These are phyloP conservation scores for Diaporthe citrichinensis DNA, from an alignment of 2,329 filamentous ascomycete species.

Conservation along the genomic window DNA sequence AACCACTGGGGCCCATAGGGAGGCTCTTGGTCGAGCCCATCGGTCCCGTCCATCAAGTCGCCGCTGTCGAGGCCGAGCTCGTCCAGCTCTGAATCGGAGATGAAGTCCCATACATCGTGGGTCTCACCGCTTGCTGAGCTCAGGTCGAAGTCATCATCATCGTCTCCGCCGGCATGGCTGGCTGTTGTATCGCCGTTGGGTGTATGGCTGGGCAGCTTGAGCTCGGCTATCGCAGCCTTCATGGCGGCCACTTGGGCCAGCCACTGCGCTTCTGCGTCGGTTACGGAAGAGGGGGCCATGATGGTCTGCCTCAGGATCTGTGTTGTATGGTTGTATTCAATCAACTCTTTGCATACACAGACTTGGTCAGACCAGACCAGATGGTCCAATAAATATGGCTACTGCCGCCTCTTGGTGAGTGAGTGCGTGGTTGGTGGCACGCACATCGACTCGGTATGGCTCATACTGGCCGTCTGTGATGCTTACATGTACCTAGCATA, in stretches of 20 bases:
- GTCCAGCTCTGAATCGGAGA: slow-evolving; percentile 81
- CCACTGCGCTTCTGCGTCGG: slow-evolving; percentile 76
- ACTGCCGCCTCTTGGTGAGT: background rate
- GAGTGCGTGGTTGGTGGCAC: background rate
- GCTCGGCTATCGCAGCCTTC: slow-evolving; percentile 84
- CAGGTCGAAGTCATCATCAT: slow-evolving; percentile 67
- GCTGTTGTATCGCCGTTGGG: slow-evolving; percentile 59
- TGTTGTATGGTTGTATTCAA: background rate
- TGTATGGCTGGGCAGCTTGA: slow-evolving; percentile 65
- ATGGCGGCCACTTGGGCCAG: slow-evolving; percentile 87
- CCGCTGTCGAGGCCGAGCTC: slow-evolving; percentile 63
- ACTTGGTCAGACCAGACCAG: background rate
- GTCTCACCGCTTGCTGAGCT: slow-evolving; percentile 70
- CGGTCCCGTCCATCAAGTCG: slow-evolving; percentile 53
- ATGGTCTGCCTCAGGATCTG: background rate
- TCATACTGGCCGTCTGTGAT: slow-evolving; percentile 20
- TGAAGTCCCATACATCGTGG: slow-evolving; percentile 94
- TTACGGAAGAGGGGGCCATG: slow-evolving; percentile 40
- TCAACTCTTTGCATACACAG: background rate
- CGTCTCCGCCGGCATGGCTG: slow-evolving; percentile 75
- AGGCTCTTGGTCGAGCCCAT: slow-evolving; percentile 45
- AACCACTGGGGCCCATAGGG: slow-evolving; percentile 80
- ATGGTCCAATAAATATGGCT: slow-evolving; percentile 7
- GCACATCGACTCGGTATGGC: slow-evolving; percentile 34
- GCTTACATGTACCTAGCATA: slow-evolving; percentile 6